Evolutionary conservation across 2,329 filamentous ascomycete species (phyloP).

Genomic region (Trichoderma semiorbis): DNA sequence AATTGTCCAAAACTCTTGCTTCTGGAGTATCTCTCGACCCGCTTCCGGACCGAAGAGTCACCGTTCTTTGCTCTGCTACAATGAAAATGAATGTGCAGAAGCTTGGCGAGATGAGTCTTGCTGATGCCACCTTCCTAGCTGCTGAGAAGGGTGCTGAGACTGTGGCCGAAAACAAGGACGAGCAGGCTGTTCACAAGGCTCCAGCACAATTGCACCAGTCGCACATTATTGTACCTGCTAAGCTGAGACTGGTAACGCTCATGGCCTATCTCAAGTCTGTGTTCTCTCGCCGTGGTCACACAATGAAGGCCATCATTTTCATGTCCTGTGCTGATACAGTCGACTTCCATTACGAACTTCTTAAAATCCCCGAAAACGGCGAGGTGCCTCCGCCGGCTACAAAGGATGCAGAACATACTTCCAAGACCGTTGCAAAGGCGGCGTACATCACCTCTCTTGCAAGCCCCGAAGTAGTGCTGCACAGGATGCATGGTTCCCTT

Average conservation of each 20-base stretch:
- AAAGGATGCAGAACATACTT: constrained; percentile 37
- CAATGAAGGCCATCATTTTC: constrained; percentile 97
- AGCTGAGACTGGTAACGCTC: constrained; percentile 84
- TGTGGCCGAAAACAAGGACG: constrained; percentile 43
- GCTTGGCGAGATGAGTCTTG: constrained; percentile 89
- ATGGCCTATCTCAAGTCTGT: constrained; percentile 79
- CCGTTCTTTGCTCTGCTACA: constrained; percentile 90
- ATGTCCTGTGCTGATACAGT: constrained; percentile 96
- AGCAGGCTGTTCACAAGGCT: constrained; percentile 64
- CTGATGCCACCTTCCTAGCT: constrained; percentile 85
- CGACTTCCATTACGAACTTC: constrained; percentile 89
- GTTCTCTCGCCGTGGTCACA: constrained; percentile 82
- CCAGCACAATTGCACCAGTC: constrained; percentile 93
- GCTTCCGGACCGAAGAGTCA: constrained; percentile 73
- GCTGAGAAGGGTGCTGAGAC: constrained; percentile 55
- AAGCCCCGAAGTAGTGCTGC: constrained; percentile 70
- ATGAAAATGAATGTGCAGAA: constrained; percentile 97
- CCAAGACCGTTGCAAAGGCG: constrained; percentile 64
- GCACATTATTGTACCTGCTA: constrained; percentile 82
- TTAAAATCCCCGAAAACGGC: constrained; percentile 47
- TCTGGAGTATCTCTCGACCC: constrained; percentile 57
- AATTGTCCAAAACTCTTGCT: constrained; percentile 55
- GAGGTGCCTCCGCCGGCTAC: constrained; percentile 28
- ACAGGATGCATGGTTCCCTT: constrained; percentile 89
- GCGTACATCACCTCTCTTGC: constrained; percentile 70